Base-by-base conservation (phyloP, 2,329 filamentous ascomycete genomes). In the Alternaria alternata region DNA sequence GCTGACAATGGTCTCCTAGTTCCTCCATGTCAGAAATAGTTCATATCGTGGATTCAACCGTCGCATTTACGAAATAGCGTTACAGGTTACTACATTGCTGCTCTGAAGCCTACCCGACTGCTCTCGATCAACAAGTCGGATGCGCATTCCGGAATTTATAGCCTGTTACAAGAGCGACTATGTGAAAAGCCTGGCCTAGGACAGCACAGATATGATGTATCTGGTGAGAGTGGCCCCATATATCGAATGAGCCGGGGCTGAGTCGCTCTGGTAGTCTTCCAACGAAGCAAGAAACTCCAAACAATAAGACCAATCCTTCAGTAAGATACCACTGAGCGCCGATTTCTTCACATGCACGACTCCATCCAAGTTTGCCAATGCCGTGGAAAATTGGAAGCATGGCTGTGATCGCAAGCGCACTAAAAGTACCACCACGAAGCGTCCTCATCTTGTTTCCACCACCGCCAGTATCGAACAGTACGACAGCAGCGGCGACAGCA, bases 321-420 rank as follows among this genome's bases (percentile, higher is more conserved):
- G 32, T 63, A 52, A 44, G 28, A 63, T 70, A 72, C 65, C 66
- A 72, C 26, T 63, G 57, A 18, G 61, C 63, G 14, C 69, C 65
- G 7, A 66, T 67, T 32, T 68, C 51, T 32, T 22, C 18, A 38
- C 57, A 62, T 6, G 66, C 65, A 30, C 60, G 34, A 34, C 30
- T 48, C 73, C 72, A 75, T 12, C 69, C 70, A 9, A 72, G 34
- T 7, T 61, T 62, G 14, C 64, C 57, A 24, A 66, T 47, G 47
- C 65, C 60, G 30, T 75, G 72, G 14, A 72, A 57, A 3, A 75
- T 64, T 7, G 68, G 71, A 20, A 75, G 59, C 28, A 30, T 30
- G 8, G 28, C 28, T 30, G 28, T 30, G 28, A 30, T 26, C 4
- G 26, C 44, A 30, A 47, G 44, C 1, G 28, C 44, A 47, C 44